Percentiles rank a stretch among this genome's conserved stretches.
Evolutionary conservation across 2,329 filamentous ascomycete genomes (phyloP).

Genomic region (Dendrostoma leiphaemia): DNA sequence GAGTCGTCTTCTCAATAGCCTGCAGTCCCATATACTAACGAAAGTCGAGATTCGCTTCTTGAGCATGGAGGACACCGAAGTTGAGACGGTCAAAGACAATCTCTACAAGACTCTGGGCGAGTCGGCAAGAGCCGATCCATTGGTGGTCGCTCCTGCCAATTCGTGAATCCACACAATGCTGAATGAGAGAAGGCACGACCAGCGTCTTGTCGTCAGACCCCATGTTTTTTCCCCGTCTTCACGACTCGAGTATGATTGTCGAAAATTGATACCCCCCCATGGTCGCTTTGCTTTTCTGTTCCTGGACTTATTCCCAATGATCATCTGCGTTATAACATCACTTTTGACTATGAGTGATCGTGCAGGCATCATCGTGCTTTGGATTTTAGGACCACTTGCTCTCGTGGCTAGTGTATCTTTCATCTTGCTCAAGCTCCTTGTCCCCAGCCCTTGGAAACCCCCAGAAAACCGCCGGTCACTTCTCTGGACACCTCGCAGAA

Average conservation of each 20-base stretch:
- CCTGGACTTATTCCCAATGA: neutral
- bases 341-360: constrained; percentile 18
- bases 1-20: too few relatives aligned
- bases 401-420: constrained; percentile 11
- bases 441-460: neutral
- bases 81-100: constrained; percentile 58
- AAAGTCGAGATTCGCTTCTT: constrained; percentile 73
- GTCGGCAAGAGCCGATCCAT: constrained; percentile 17
- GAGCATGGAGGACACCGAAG: constrained; percentile 57
- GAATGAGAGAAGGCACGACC: constrained; percentile 9
- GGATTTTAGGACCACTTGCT: constrained; percentile 9
- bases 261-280: constrained; percentile 20
- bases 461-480: neutral
- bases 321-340: constrained; percentile 11
- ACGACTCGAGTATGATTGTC: constrained; percentile 2
- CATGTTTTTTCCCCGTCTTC: neutral
- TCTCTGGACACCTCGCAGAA: neutral
- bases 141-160: constrained; percentile 11
- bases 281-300: constrained; percentile 1
- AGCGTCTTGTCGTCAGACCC: constrained; percentile 3
- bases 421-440: constrained; percentile 10
- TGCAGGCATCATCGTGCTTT: constrained; percentile 10
- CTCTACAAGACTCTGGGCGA: constrained; percentile 49
- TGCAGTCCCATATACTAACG: too few relatives aligned
- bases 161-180: constrained; percentile 1